Evolutionary conservation across 2,329 filamentous ascomycete species (phyloP).

Genomic region (Colletotrichum viniferum): DNA sequence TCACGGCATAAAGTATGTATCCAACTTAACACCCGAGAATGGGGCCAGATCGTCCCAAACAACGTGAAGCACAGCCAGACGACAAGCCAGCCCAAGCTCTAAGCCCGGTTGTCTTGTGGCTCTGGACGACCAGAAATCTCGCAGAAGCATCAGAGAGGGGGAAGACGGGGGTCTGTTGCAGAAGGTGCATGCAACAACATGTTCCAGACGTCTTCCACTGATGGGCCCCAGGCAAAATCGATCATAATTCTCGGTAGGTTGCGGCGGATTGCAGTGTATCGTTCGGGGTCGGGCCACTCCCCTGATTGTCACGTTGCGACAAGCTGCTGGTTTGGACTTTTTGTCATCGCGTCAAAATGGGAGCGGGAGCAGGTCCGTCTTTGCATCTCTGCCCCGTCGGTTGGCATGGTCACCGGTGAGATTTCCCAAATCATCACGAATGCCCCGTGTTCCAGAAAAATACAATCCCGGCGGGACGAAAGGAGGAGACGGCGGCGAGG

Average conservation of each 20-base stretch:
- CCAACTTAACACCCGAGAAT: neutral
- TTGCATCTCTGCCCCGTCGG: slow-evolving; percentile 6
- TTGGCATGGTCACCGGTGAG: slow-evolving; percentile 17
- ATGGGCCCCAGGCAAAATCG: slow-evolving; percentile 2
- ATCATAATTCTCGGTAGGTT: neutral
- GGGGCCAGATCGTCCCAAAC: neutral
- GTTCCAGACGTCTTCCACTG: slow-evolving; percentile 18
- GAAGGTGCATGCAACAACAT: neutral
- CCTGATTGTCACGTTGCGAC: slow-evolving; percentile 14
- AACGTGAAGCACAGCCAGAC: neutral
- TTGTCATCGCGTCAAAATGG: neutral
- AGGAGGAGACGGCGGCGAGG: slow-evolving; percentile 4
- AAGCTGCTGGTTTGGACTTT: neutral
- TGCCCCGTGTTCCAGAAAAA: neutral
- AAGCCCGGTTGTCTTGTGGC: neutral
- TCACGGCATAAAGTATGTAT: neutral
- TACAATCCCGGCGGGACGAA: neutral
- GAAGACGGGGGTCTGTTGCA: neutral
- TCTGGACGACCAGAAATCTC: neutral
- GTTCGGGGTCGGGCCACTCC: slow-evolving; percentile 1
- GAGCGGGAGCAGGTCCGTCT: neutral
- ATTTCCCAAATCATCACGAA: slow-evolving; percentile 9
- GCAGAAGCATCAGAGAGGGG: neutral
- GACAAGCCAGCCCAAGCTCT: neutral
- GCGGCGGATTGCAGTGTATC: slow-evolving; percentile 9